phyloP scores from a whole-genome alignment of 2,329 filamentous ascomycete species.

The Fusarium bulbicola region DNA sequence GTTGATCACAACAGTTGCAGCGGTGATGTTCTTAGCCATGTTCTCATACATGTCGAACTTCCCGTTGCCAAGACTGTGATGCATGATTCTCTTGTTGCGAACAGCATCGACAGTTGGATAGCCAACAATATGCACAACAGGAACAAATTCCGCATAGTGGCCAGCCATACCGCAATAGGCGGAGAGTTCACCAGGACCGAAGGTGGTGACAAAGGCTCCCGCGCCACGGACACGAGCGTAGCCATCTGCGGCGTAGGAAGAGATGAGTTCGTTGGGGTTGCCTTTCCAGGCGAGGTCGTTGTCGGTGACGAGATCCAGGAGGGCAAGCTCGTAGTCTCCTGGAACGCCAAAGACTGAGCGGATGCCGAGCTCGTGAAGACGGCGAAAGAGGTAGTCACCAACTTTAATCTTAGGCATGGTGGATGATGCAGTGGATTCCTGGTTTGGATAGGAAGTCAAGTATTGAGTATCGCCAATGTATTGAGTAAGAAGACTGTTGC shows the following conservation, averaged over 20 bases:
- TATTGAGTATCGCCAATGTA: neutral
- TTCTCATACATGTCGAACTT: neutral
- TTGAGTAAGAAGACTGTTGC: neutral
- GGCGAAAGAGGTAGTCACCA: conserved; percentile 5
- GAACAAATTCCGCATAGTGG: neutral
- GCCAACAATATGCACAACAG: neutral
- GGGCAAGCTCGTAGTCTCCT: neutral
- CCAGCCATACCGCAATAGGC: neutral
- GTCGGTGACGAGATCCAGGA: neutral
- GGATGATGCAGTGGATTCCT: neutral
- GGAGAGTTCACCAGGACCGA: neutral
- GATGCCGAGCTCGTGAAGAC: neutral
- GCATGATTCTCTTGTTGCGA: neutral
- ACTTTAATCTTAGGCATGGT: neutral
- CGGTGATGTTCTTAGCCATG: neutral
- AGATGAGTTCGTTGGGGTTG: neutral
- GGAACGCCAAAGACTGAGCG: neutral
- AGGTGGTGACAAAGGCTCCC: neutral
- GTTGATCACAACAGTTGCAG: neutral
- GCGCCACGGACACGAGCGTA: neutral
- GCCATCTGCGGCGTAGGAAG: neutral
- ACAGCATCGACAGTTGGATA: neutral
- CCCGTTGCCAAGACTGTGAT: neutral
- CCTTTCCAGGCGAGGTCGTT: conserved; percentile 1
- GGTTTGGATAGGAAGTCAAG: neutral